Percentiles rank a stretch among this genome's conserved stretches.
Evolutionary conservation across 78 protist species (phyloP).

Genomic region (slime mould (Dictyostelium discoideum)): DNA sequence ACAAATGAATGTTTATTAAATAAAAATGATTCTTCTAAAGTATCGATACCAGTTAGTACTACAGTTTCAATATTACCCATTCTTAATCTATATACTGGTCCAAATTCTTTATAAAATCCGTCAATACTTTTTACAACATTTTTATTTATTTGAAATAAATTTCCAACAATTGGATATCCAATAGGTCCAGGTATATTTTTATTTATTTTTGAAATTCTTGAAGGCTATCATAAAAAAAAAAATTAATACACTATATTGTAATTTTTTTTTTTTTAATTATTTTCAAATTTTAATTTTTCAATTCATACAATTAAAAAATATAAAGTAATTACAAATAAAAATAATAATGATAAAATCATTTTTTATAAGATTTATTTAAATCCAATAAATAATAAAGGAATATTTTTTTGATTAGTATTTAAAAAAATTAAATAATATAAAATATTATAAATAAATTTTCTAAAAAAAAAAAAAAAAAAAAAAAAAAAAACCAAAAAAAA

Average conservation of each 20-base stretch:
- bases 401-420: neutral
- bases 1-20: neutral
- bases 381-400: too few relatives aligned
- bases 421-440: too few relatives aligned
- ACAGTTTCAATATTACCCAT: conserved; percentile 24
- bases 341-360: neutral
- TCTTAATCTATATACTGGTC: neutral
- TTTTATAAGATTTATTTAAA: too few relatives aligned
- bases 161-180: neutral
- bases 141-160: neutral
- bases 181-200: neutral
- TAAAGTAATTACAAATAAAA: neutral
- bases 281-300: too few relatives aligned
- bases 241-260: too few relatives aligned
- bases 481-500: too few relatives aligned
- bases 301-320: neutral
- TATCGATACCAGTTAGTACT: conserved; percentile 12
- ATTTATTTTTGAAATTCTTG: neutral
- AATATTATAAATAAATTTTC: too few relatives aligned
- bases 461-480: too few relatives aligned
- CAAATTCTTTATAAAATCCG: conserved; percentile 5
- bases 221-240: neutral
- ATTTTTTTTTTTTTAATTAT: too few relatives aligned
- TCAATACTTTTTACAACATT: neutral
- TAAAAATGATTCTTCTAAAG: conserved; percentile 5